Base-by-base conservation (phyloP, 495 filamentous ascomycete species). In the Friedmanniomyces endolithicus region DNA sequence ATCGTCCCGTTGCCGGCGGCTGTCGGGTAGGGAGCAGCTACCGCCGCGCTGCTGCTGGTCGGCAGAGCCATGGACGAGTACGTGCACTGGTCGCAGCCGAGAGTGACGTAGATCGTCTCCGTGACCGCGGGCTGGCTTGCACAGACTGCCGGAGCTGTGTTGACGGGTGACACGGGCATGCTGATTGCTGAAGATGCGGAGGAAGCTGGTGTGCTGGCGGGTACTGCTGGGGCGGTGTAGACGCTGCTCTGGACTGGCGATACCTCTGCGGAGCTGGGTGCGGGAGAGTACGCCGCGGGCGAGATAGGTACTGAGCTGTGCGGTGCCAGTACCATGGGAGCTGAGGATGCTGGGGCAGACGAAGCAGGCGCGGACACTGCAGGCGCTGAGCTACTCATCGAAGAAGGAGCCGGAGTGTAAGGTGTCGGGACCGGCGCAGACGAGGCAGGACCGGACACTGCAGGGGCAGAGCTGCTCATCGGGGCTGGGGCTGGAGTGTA, bases 31-130 rank as follows among this genome's bases (percentile, higher is more conserved):
- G 47, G 47, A 3, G 29, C 47, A 49, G 19, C 47, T 14, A 17
- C 24, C n/a, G 9, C 29, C 27, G 27, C 27, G 27, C 27, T 31
- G 27, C 24, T 31, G 27, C 47, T 34, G 29, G 48, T 43, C 12
- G 50, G 44, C 44, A 47, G 44, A 47, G 7, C 44, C 44, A 47
- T 47, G 17, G 44, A 52, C 6, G 50, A 52, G 37, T 52, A 52
- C 11, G 50, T 40, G 50, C 50, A 52, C 31, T 22, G 17, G 4
- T 52, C 50, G 25, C 50, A 52, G 37, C 22, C 22, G 22, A 43
- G 34, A 2, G 50, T 52, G 12, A 33, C 50, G 22, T 33, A 52
- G 11, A 52, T 17, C 2, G 50, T 44, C 33, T 17, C 41, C 16
- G 51, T 54, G 4, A 34, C 51, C 9, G 50, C 34, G 2, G 29